Evolutionary conservation across 306 rosid species (phyloP), one percentile per base, ranked within the genome.

Genomic region (Elaeagnus macrophylla): DNA sequence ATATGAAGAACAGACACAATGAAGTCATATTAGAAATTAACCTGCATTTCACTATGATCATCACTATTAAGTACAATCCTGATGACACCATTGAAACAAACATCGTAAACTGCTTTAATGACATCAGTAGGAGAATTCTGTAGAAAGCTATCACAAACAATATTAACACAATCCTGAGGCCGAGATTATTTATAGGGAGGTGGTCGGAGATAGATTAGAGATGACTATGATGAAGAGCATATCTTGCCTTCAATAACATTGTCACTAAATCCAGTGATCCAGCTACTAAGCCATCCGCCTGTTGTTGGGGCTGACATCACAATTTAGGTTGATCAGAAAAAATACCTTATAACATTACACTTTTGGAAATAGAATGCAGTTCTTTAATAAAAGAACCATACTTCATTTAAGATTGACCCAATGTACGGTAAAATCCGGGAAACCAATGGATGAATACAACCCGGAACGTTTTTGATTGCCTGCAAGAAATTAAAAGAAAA

Each of bases 41-140:
- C 97, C 97, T 91, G 97, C 83, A 91, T 75, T 80, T 91, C 97
- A 76, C 94, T 78, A 51, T 83, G 84, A 73, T 86, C 97, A 7
- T 78, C 91, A 56, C 94, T 86, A 62, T 80, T 88, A 72, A 86
- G 94, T 56, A 78, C 71, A 55, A 90, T 75, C 54, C 63, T 71
- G 67, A 80, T 68, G 66, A 79, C 72, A 59, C 80, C 77, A 37
- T 76, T 71, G 68, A 91, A 91, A 72, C 91, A 83, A 67, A 72
- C 86, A 70, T 78, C 93, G 71, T 86, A 78, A 39, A 79, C 67
- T 52, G 83, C 88, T 80, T 82, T 84, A 57, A 82, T 79, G 44
- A 83, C 80, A 76, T 91, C 91, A 10, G 12, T 57, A 25, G 95
- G 89, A 61, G 96, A 75, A 80, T 84, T 86, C 97, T 91, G 97